phyloP scores from a whole-genome alignment of 257 asterid genomes.

The Paulownia fortunei region DNA sequence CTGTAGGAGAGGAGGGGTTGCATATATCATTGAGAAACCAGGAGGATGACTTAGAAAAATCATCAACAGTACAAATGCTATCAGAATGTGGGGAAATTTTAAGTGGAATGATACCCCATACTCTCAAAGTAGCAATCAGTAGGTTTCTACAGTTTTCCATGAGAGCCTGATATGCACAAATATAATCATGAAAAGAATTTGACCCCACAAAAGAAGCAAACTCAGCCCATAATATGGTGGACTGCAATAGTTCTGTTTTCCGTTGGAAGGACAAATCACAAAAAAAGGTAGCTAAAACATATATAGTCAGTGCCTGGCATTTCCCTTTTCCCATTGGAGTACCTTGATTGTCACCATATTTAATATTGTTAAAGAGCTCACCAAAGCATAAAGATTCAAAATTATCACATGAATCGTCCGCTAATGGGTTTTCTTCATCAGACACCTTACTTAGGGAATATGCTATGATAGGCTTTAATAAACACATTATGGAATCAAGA shows the following conservation, averaged over 20 bases:
- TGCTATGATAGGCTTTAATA: constrained; percentile 81
- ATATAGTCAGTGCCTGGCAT: constrained; percentile 67
- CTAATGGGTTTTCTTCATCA: constrained; percentile 57
- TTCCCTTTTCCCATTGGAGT: constrained; percentile 48
- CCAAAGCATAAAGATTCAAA: constrained; percentile 90
- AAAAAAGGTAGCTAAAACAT: constrained; percentile 78
- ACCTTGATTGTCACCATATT: constrained; percentile 38
- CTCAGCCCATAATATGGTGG: constrained; percentile 67
- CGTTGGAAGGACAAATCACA: constrained; percentile 69
- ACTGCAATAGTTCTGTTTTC: constrained; percentile 62
- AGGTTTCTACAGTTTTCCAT: constrained; percentile 68
- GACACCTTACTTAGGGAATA: constrained; percentile 73
- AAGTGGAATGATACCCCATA: constrained; percentile 71
- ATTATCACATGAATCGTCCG: constrained; percentile 59
- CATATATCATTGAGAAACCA: constrained; percentile 71
- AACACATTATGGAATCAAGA: constrained; percentile 71
- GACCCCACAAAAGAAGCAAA: constrained; percentile 66
- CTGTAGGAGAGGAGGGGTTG: constrained; percentile 42
- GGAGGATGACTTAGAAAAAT: constrained; percentile 46
- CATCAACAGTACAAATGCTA: constrained; percentile 46
- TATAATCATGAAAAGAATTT: constrained; percentile 68
- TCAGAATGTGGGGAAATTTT: constrained; percentile 48
- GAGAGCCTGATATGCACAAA: constrained; percentile 87
- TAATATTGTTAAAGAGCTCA: constrained; percentile 68
- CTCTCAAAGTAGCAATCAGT: constrained; percentile 55